Evolutionary conservation across 192 early-diverging fungal genomes (phyloP), one percentile per base, ranked within the genome.

Genomic region (Backusella sp.): DNA sequence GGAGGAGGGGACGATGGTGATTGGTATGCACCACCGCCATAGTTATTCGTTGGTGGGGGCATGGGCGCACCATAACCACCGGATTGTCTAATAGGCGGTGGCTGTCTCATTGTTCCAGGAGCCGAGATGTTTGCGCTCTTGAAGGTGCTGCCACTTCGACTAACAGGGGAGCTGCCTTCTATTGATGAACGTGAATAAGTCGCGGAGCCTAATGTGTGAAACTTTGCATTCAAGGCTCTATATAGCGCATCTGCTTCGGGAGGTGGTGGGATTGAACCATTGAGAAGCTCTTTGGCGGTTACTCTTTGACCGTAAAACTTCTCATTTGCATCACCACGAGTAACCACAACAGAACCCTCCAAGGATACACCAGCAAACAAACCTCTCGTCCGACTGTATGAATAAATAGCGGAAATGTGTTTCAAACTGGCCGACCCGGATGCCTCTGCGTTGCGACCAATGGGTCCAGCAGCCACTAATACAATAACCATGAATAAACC

Each of bases 351-450:
- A 2, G 96, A 92, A 14, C 97, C 88, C 77, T 88, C 86, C 21
- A 86, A 73, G 21, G 86, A 88, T n/a, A 88, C 85, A 46, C 85
- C 97, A 21, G 93, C 96, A 89, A 97, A 97, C 73, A 98, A 88
- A 14, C 97, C 97, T 81, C 91, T 92, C 17, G 94, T 88, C 75
- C 96, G 95, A 77, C 92, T 87, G 80, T 99, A 99, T 30, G 94
- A 96, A 78, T 95, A 95, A 49, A 97, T 92, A 9, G 97, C 93
- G 3, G 97, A 92, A 19, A 95, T 78, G 66, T 94, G 91, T 49
- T 89, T 83, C n/a, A 90, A 73, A 34, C 82, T 83, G 36, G 86
- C 86, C 6, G 94, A 88, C 2, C 91, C 95, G 59, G 89, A 92
- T 14, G 93, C 94, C 79, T 98, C 97, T 19, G 93, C 94, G 41